Base-by-base conservation (phyloP, 2,329 filamentous ascomycete species). In the Cladophialophora bantiana region DNA sequence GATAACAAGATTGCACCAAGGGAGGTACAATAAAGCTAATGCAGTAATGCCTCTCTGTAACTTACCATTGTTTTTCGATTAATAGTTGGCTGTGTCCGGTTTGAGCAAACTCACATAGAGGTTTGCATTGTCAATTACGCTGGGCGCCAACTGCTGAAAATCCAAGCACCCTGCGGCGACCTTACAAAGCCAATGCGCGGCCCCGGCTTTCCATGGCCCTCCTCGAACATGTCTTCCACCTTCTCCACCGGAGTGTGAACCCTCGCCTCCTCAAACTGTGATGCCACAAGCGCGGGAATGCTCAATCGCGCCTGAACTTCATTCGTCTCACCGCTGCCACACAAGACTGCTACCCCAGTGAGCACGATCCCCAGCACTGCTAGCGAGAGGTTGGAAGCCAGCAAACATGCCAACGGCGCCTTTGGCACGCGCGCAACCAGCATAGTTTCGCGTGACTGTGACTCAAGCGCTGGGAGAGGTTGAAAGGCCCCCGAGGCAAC, bases 281-380 rank as follows among this genome's bases (percentile, higher is more conserved):
- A 36, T 1, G 67, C 67, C 13, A 69, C 64, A 10, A 69, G 56
- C 2, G 55, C 67, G 12, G 56, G 64, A 58, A 62, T 66, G 54
- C 64, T 67, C 45, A 69, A 53, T 31, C 64, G 54, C 26, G 59
- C 62, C 12, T 62, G 67, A 15, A 66, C 31, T 50, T 69, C 67
- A n/a, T 56, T 50, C 5, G 56, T 55, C 32, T 66, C 67, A 15
- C 42, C 54, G 36, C 55, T 34, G 4, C 48, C 48, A 13, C 64
- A 61, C 45, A 18, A 20, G 20, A 62, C 26, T 34, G 64, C 64
- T 1, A 67, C 15, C 31, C 36, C 42, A 13, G 64, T 59, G 20
- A 65, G 40, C 6, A 40, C 26, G 18, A 60, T 13, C 1, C 57
- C 63, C 12, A 65, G 38, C 7, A 65, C 7, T 4, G 52, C 63